A percentile compares a stretch with the other conserved stretches of the same genome.
phyloP scores from a whole-genome alignment of 2,329 filamentous ascomycete genomes.

The Thermothelomyces thermophilus region DNA sequence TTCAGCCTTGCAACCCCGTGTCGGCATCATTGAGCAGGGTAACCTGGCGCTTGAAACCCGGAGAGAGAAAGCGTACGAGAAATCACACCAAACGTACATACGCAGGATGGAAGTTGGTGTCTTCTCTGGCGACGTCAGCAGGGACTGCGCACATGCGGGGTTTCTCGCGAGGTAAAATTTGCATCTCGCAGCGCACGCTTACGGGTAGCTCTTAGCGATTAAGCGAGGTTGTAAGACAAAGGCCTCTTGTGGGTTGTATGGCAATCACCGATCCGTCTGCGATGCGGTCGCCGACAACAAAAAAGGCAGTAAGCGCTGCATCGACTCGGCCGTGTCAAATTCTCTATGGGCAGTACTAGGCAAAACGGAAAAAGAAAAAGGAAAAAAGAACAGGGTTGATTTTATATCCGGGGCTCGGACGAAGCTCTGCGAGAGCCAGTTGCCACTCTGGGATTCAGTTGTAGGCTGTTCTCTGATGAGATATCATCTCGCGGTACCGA shows the following conservation, averaged over 20 bases:
- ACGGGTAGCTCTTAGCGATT: constrained; percentile 1
- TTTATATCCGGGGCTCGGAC: background rate
- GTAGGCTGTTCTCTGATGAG: background rate
- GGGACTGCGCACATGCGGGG: background rate
- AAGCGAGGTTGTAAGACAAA: background rate
- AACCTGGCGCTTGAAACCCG: background rate
- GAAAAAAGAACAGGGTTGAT: background rate
- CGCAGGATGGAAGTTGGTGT: no score
- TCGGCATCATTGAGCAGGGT: background rate
- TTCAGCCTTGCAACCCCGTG: background rate
- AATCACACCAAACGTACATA: no score
- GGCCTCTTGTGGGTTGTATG: constrained; percentile 4
- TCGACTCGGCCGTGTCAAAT: constrained; percentile 1
- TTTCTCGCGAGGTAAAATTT: constrained; percentile 5
- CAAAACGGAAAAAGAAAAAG: no score
- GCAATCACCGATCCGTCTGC: no score
- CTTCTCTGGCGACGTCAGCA: no score
- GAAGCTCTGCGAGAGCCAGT: background rate
- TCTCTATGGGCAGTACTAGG: no score
- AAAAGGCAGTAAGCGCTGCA: constrained; percentile 2
- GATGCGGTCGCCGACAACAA: no score
- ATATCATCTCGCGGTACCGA: background rate
- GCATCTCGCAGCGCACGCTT: constrained; percentile 4
- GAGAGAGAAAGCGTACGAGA: no score
- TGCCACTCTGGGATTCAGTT: background rate